phyloP scores from a whole-genome alignment of 2,329 filamentous ascomycete species.

The Arthrinium puccinioides region DNA sequence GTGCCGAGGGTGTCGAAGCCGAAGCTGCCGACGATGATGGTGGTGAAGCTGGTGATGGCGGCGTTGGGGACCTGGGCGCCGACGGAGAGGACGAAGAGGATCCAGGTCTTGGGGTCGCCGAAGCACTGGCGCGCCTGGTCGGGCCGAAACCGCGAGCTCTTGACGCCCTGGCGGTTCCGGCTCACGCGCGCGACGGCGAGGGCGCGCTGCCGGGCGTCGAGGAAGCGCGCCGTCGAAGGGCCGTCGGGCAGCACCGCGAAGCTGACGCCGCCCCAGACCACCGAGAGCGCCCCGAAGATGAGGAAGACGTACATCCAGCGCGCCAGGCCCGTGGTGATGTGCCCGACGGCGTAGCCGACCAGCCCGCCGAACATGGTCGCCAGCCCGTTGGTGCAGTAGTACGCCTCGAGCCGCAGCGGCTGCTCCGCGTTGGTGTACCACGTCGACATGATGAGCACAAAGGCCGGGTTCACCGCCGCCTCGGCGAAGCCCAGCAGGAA shows the following conservation, averaged over 20 bases:
- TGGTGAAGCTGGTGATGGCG: slow-evolving; percentile 40
- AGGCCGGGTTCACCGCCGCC: slow-evolving; percentile 47
- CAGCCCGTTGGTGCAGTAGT: slow-evolving; percentile 52
- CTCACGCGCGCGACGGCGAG: slow-evolving; percentile 46
- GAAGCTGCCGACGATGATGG: slow-evolving; percentile 17
- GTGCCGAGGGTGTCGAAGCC: slow-evolving; percentile 39
- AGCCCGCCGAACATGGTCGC: slow-evolving; percentile 55
- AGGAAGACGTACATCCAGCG: slow-evolving; percentile 39
- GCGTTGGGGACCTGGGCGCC: slow-evolving; percentile 50
- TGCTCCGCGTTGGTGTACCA: slow-evolving; percentile 37
- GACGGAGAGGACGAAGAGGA: slow-evolving; percentile 44
- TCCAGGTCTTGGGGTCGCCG: slow-evolving; percentile 45
- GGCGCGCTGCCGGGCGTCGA: slow-evolving; percentile 47
- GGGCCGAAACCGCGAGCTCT: slow-evolving; percentile 41
- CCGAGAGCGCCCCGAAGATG: slow-evolving; percentile 49
- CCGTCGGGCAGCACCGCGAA: slow-evolving; percentile 54
- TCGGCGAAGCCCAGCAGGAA: slow-evolving; percentile 50
- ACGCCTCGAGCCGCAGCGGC: slow-evolving; percentile 44
- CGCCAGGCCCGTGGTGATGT: slow-evolving; percentile 35
- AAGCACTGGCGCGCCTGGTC: slow-evolving; percentile 39
- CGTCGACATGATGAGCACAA: slow-evolving; percentile 25
- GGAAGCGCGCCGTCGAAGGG: slow-evolving; percentile 54
- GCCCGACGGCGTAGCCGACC: slow-evolving; percentile 51
- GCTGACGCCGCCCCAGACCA: slow-evolving; percentile 47
- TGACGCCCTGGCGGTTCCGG: slow-evolving; percentile 44